Evolutionary conservation across 75 land plant genomes (phyloP).

Genomic region (Cunninghamia lanceolata): DNA sequence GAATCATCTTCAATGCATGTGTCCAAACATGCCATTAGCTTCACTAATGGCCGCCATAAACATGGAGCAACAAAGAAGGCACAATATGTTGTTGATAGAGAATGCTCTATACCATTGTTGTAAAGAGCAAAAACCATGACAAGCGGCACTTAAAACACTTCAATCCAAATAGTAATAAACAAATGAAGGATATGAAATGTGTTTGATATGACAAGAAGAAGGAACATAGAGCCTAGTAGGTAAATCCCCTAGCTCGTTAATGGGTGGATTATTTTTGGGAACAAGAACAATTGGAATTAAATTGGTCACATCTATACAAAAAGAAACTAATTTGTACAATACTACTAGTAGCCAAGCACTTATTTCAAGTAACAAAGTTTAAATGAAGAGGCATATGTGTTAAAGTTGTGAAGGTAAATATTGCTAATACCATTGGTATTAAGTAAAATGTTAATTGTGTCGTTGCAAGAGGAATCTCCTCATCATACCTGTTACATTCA

Average conservation of each 20-base stretch:
- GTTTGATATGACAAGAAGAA: constrained; percentile 41
- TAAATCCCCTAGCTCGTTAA: constrained; percentile 74
- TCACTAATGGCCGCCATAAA: constrained; percentile 45
- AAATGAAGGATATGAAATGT: constrained; percentile 5
- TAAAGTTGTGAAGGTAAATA: constrained; percentile 38
- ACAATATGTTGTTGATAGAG: constrained; percentile 54
- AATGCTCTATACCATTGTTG: constrained; percentile 59
- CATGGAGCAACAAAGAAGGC: constrained; percentile 69
- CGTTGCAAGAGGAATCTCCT: constrained; percentile 54
- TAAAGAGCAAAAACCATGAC: constrained; percentile 82
- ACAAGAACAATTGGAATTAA: constrained; percentile 62
- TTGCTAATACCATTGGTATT: constrained; percentile 29
- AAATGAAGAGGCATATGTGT: constrained; percentile 36
- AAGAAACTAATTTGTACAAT: constrained; percentile 37
- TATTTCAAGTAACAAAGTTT: constrained; percentile 35
- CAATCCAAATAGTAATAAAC: constrained; percentile 65
- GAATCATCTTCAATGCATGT: constrained; percentile 36
- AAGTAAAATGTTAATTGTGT: constrained; percentile 54
- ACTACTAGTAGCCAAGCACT: constrained; percentile 18
- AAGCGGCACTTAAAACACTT: constrained; percentile 47
- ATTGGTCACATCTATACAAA: constrained; percentile 56
- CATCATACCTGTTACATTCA: constrained; percentile 53
- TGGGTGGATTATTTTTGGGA: constrained; percentile 76
- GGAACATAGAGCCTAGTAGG: constrained; percentile 60
- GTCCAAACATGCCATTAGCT: constrained; percentile 26